These are phyloP conservation scores for Tetradesmus obliquus DNA, from an alignment of 139 green algal species.

Conservation along the genomic window DNA sequence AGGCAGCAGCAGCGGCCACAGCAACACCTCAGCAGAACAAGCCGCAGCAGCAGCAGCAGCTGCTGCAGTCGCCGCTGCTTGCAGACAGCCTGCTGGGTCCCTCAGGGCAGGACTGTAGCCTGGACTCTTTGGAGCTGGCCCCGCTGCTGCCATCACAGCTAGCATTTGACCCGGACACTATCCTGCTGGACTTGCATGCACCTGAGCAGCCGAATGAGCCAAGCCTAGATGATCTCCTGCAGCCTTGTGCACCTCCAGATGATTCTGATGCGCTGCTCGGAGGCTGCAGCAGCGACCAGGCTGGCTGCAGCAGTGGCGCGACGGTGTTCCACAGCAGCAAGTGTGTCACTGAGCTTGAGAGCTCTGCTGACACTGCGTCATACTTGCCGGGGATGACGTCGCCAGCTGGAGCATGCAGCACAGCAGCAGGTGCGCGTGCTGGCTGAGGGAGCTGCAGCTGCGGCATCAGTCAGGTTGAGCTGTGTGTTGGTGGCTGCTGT, in stretches of 20 bases:
- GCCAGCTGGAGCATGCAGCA: not conserved
- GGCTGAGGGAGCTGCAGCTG: not conserved
- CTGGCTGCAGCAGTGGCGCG: not conserved
- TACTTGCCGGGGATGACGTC: not conserved
- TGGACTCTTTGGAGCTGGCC: not conserved
- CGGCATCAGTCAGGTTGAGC: too few relatives aligned
- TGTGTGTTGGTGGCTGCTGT: not conserved
- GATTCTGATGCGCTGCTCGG: not conserved
- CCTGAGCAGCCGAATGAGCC: not conserved
- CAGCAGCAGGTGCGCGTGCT: not conserved
- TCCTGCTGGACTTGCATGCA: not conserved
- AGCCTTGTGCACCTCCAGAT: not conserved
- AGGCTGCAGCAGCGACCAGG: constrained; percentile 5
- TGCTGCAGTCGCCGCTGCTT: not conserved
- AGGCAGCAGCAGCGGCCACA: constrained; percentile 4
- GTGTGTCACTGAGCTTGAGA: not conserved
- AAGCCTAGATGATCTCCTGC: constrained; percentile 28
- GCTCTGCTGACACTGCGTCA: constrained; percentile 15
- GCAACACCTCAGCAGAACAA: not conserved
- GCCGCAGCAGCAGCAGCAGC: not conserved
- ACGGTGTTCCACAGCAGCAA: not conserved
- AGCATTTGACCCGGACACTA: not conserved
- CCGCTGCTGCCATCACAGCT: not conserved
- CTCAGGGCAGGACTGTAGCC: not conserved
- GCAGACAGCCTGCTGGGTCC: not conserved